Percentiles rank a stretch among this genome's conserved stretches.
Conservation (phyloP, 2,329 filamentous ascomycete species). For the Pseudocercospora fuligena region DNA sequence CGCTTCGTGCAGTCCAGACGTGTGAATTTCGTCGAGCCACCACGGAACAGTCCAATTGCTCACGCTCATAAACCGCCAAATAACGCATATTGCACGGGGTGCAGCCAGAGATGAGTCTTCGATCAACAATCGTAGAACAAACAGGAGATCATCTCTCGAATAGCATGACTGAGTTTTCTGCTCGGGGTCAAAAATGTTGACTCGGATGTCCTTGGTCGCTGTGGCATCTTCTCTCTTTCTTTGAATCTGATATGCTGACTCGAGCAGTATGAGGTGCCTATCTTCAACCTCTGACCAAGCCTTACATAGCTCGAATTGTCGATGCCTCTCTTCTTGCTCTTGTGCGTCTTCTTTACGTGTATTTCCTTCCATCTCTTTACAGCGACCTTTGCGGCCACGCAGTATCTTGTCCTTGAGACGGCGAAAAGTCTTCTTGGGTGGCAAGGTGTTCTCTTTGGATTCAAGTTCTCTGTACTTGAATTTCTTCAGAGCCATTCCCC, state of each 20-base stretch:
- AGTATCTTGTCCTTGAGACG: background rate
- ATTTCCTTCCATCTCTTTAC: background rate
- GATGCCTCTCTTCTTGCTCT: too few relatives aligned
- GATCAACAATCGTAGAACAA: background rate
- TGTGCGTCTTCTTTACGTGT: too few relatives aligned
- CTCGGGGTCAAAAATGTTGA: background rate
- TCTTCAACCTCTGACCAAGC: background rate
- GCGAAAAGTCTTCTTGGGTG: background rate
- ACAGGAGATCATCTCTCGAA: background rate
- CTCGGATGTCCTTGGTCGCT: background rate
- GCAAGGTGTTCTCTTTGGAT: too few relatives aligned
- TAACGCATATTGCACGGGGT: background rate
- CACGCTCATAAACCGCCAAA: background rate
- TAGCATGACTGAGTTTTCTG: background rate
- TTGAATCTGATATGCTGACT: background rate
- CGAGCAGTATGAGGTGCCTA: background rate
- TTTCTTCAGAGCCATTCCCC: background rate
- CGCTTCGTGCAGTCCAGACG: background rate
- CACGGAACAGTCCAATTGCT: too few relatives aligned
- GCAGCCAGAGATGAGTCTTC: background rate
- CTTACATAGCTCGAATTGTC: background rate
- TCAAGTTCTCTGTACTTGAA: background rate
- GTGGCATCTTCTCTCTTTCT: background rate
- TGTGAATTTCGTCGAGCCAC: too few relatives aligned
- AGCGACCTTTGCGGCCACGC: background rate